These are phyloP conservation scores for Umbellularia californica DNA, from an alignment of 164 flowering plant genomes.

Conservation along the genomic window DNA sequence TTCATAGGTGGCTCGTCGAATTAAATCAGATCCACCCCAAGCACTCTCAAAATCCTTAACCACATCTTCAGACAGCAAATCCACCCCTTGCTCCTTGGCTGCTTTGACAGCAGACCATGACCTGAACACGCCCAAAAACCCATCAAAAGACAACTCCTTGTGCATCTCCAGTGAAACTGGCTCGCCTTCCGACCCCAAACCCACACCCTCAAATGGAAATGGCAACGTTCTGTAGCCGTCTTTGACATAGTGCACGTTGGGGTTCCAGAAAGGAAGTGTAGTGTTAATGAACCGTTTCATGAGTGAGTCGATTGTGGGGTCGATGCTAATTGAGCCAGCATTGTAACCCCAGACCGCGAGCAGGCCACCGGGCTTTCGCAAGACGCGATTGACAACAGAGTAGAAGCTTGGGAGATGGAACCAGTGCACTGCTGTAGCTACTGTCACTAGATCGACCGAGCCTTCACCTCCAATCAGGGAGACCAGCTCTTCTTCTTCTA, in stretches of 20 bases:
- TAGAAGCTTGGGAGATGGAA: constrained; percentile 59
- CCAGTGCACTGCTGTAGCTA: constrained; percentile 73
- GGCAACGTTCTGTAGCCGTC: constrained; percentile 17
- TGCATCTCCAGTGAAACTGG: constrained; percentile 19
- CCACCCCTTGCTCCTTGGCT: constrained; percentile 29
- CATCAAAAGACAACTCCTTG: constrained; percentile 19
- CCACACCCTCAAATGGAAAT: constrained; percentile 29
- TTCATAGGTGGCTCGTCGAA: not conserved
- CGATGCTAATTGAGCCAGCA: constrained; percentile 23
- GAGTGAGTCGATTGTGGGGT: constrained; percentile 28
- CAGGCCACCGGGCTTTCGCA: constrained; percentile 67
- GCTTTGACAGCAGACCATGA: constrained; percentile 20
- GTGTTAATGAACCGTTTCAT: constrained; percentile 17
- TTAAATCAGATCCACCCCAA: constrained; percentile 17
- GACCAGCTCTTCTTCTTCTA: constrained; percentile 12
- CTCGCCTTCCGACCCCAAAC: constrained; percentile 11
- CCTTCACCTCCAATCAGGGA: constrained; percentile 12
- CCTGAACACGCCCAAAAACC: constrained; percentile 12
- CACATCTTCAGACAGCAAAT: constrained; percentile 19
- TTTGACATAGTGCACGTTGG: not conserved
- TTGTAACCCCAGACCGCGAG: constrained; percentile 79
- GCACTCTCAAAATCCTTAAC: constrained; percentile 22
- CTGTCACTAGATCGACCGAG: constrained; percentile 28
- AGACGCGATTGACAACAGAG: constrained; percentile 33
- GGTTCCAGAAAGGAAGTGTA: constrained; percentile 15